A percentile compares a stretch with the other conserved stretches of the same genome.
Evolutionary conservation across 2,329 filamentous ascomycete genomes (phyloP).

Genomic region (Fusarium euwallaceae): DNA sequence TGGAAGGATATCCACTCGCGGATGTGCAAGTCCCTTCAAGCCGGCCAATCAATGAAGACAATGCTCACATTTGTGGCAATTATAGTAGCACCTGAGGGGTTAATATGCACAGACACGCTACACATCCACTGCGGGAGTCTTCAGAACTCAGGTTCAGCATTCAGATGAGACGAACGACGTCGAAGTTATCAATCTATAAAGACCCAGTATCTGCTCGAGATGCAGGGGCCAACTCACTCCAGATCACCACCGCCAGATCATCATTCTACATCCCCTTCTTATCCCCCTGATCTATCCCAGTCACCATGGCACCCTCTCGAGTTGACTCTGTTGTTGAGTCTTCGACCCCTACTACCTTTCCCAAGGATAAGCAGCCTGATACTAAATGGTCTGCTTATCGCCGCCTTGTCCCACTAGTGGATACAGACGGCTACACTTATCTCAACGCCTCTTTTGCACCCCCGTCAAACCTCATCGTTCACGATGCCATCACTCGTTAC

Average conservation of each 20-base stretch:
- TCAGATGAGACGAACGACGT: not conserved
- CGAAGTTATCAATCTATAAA: not conserved
- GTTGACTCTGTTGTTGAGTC: not conserved
- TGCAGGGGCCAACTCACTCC: not conserved
- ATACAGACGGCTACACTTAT: not conserved
- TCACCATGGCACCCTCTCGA: not conserved
- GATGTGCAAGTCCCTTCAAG: not conserved
- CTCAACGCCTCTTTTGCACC: not conserved
- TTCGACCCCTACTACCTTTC: not conserved
- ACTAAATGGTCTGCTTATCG: not conserved
- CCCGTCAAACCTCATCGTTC: conserved; percentile 1
- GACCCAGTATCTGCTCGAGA: too few species aligned
- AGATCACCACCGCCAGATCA: not conserved
- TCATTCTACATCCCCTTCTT: not conserved
- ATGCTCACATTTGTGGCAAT: not conserved
- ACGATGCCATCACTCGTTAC: not conserved
- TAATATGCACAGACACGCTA: not conserved
- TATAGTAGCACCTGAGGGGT: not conserved
- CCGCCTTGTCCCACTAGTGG: not conserved
- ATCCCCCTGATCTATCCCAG: not conserved
- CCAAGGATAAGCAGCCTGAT: not conserved
- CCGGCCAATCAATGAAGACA: not conserved
- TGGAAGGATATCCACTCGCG: not conserved
- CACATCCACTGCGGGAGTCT: not conserved
- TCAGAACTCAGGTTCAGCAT: not conserved